phyloP scores from a whole-genome alignment of 2,329 filamentous ascomycete genomes.

The Colletotrichum cereale region DNA sequence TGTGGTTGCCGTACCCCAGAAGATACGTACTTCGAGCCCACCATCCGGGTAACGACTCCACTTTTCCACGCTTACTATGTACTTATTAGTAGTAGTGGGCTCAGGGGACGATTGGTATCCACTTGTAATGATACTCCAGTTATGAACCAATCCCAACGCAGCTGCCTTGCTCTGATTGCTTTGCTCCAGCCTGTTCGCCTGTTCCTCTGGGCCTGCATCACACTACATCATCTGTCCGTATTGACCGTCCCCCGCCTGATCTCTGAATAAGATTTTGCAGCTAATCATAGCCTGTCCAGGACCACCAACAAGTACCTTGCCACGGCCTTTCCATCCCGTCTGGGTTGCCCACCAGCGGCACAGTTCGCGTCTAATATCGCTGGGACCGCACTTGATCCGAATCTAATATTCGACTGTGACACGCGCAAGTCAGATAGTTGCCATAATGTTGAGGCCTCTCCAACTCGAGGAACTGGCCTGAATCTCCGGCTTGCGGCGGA shows the following conservation, averaged over 20 bases:
- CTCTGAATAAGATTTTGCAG: not conserved
- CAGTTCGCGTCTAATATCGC: conserved; percentile 10
- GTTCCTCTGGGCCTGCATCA: conserved; percentile 4
- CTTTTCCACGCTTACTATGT: conserved; percentile 8
- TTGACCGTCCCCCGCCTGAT: not conserved
- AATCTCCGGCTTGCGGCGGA: conserved; percentile 7
- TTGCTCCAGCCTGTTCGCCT: not conserved
- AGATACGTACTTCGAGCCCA: conserved; percentile 4
- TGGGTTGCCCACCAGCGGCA: conserved; percentile 5
- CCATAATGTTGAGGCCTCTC: not conserved
- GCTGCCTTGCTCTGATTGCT: not conserved
- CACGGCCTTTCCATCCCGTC: not conserved
- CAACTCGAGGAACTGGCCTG: not conserved
- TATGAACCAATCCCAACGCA: not conserved
- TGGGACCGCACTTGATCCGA: not conserved
- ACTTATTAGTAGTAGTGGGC: no score
- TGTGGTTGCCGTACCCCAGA: conserved; percentile 23
- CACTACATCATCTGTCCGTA: not conserved
- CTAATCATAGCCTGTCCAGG: conserved; percentile 10
- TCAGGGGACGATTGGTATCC: conserved; percentile 7
- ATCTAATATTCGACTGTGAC: not conserved
- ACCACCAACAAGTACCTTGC: conserved; percentile 8
- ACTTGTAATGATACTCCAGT: not conserved
- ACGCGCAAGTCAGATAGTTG: not conserved
- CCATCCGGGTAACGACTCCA: conserved; percentile 15